Percentiles rank a stretch among this genome's conserved stretches.
Conservation (phyloP, 2,329 filamentous ascomycete genomes). For the Colletotrichum costaricense region DNA sequence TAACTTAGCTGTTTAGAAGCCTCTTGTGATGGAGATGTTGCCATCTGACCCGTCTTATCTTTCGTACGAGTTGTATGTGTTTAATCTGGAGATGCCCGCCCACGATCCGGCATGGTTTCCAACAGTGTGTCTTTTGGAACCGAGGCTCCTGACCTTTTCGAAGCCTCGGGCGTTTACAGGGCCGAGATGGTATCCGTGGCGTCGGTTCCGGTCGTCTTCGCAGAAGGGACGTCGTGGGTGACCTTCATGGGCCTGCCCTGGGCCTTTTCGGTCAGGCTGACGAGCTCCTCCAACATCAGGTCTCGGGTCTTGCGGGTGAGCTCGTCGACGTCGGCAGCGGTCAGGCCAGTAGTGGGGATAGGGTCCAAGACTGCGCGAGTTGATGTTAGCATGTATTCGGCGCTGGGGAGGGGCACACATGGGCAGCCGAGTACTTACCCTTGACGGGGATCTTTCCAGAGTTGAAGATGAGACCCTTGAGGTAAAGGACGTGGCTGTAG, state of each 20-base stretch:
- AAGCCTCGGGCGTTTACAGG: not conserved
- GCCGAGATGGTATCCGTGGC: conserved; percentile 29
- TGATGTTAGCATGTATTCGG: not conserved
- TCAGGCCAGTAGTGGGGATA: conserved; percentile 80
- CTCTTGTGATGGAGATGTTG: not conserved
- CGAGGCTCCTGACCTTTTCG: not conserved
- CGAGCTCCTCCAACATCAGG: conserved; percentile 77
- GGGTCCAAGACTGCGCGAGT: conserved; percentile 75
- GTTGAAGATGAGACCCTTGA: conserved; percentile 73
- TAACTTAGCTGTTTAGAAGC: not conserved
- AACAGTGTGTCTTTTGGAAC: not conserved
- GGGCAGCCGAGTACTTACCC: conserved; percentile 58
- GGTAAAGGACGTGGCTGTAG: conserved; percentile 78
- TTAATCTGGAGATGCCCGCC: not conserved
- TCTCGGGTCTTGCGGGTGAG: conserved; percentile 76
- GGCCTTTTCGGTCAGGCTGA: conserved; percentile 63
- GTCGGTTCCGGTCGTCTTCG: conserved; percentile 32
- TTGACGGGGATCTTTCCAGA: conserved; percentile 79
- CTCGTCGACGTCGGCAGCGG: conserved; percentile 80
- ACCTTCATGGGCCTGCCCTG: conserved; percentile 48
- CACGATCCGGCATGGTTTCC: not conserved
- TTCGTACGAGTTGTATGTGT: not conserved
- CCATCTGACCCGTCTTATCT: not conserved
- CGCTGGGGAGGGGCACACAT: not conserved
- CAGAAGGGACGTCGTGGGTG: conserved; percentile 20